Conservation (phyloP, 192 early-diverging fungal genomes). For the Coemansia javaensis region DNA sequence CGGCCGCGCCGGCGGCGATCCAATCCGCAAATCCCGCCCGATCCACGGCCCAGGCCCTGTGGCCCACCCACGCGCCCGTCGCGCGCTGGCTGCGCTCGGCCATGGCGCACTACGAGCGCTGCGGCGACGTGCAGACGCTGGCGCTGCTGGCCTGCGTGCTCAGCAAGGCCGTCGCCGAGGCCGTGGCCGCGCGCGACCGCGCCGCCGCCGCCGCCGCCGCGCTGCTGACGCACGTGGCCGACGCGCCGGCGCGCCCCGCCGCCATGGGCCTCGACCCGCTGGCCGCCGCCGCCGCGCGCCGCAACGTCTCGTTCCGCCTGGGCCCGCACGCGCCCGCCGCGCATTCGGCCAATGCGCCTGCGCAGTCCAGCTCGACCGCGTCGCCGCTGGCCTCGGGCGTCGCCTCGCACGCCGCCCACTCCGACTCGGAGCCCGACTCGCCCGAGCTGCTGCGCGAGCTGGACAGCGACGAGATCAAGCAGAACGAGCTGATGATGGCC, state of each 20-base stretch:
- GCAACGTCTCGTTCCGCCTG: slow-evolving; percentile 9
- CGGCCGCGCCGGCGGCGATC: not conserved
- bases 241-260: not conserved
- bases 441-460: slow-evolving; percentile 20
- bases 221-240: slow-evolving; percentile 3
- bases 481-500: slow-evolving; percentile 44
- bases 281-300: not conserved
- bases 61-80: slow-evolving; percentile 26
- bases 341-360: too few relatives aligned
- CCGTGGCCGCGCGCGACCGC: not conserved
- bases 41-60: slow-evolving; percentile 4
- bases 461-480: slow-evolving; percentile 36
- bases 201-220: not conserved
- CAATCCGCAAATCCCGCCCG: too few relatives aligned
- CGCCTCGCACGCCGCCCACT: not conserved
- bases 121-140: slow-evolving; percentile 49
- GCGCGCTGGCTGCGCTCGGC: slow-evolving; percentile 26
- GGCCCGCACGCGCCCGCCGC: too few relatives aligned
- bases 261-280: not conserved
- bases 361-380: not conserved
- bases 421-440: slow-evolving; percentile 2
- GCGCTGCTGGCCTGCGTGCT: slow-evolving; percentile 44
- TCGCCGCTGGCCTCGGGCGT: not conserved
- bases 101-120: slow-evolving; percentile 23
- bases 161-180: slow-evolving; percentile 8